Evolutionary conservation across 2,329 filamentous ascomycete species (phyloP).

Genomic region (Paramyrothecium roridum): DNA sequence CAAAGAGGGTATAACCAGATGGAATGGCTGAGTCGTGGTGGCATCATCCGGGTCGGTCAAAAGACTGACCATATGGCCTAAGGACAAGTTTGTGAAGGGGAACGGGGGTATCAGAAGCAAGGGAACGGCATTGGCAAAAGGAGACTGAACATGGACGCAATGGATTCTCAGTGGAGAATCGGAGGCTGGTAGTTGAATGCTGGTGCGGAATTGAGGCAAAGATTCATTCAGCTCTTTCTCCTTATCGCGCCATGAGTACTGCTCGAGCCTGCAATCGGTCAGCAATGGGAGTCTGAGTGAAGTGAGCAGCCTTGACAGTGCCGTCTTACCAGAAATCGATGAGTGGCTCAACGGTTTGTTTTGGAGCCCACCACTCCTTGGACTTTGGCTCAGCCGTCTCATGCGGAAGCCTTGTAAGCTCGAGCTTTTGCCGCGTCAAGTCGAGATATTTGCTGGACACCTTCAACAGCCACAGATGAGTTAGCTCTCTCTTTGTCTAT

Average conservation of each 20-base stretch:
- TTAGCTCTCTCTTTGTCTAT: not conserved
- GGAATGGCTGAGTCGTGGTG: constrained; percentile 50
- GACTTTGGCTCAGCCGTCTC: constrained; percentile 47
- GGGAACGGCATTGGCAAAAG: constrained; percentile 52
- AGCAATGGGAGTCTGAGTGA: not conserved
- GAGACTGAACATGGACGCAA: constrained; percentile 60
- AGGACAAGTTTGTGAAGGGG: constrained; percentile 60
- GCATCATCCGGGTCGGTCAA: constrained; percentile 51
- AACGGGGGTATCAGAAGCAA: constrained; percentile 64
- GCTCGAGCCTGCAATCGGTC: constrained; percentile 52
- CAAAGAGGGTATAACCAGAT: constrained; percentile 64
- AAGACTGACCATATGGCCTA: constrained; percentile 51
- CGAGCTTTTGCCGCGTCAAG: constrained; percentile 64
- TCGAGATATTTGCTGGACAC: constrained; percentile 66
- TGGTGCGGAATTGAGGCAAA: constrained; percentile 63
- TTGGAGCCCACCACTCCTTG: constrained; percentile 56
- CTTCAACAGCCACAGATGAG: constrained; percentile 36
- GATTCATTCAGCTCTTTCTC: constrained; percentile 55
- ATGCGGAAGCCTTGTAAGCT: constrained; percentile 62
- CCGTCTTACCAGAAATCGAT: constrained; percentile 59
- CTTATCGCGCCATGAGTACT: constrained; percentile 61
- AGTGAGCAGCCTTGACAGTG: not conserved
- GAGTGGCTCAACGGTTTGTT: constrained; percentile 59
- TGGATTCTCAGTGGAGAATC: constrained; percentile 52
- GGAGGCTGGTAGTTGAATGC: constrained; percentile 38